These are phyloP conservation scores for Hanseniaspora gamundiae DNA, from an alignment of 1,139 yeast genomes.

Conservation along the genomic window DNA sequence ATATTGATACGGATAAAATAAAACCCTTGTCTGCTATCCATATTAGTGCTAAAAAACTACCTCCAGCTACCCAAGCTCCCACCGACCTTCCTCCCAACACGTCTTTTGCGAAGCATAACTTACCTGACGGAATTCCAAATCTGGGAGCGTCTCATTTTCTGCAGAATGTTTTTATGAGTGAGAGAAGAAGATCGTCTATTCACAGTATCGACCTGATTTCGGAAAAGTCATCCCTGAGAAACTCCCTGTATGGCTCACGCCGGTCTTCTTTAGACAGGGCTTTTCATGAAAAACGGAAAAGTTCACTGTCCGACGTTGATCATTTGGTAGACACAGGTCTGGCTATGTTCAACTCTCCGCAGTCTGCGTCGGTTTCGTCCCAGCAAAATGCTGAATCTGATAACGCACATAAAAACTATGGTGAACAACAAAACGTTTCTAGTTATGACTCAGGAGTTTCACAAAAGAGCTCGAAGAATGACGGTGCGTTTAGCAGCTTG, in stretches of 20 bases:
- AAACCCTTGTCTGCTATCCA: not conserved
- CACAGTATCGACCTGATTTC: not conserved
- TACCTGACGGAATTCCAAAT: conserved; percentile 5
- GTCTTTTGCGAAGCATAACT: conserved; percentile 9
- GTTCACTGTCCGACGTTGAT: not conserved
- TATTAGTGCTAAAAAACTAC: conserved; percentile 25
- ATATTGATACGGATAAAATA: too few species aligned
- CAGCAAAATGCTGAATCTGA: not conserved
- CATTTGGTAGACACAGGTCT: not conserved
- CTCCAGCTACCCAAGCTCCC: conserved; percentile 46
- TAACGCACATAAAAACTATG: too few species aligned
- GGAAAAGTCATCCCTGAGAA: conserved; percentile 11
- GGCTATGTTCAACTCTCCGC: not conserved
- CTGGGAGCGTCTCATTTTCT: not conserved
- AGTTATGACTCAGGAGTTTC: too few species aligned
- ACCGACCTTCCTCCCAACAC: conserved; percentile 34
- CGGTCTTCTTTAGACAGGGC: conserved; percentile 13
- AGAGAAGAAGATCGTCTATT: conserved; percentile 4
- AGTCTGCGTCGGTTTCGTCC: not conserved
- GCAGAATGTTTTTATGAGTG: not conserved
- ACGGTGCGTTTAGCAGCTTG: too few species aligned
- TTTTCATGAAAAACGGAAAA: not conserved
- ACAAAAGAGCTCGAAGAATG: too few species aligned
- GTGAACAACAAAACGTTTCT: too few species aligned
- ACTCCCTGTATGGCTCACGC: conserved; percentile 20